Base-by-base conservation (phyloP, 345 rosid species). In the Acer negundo region DNA sequence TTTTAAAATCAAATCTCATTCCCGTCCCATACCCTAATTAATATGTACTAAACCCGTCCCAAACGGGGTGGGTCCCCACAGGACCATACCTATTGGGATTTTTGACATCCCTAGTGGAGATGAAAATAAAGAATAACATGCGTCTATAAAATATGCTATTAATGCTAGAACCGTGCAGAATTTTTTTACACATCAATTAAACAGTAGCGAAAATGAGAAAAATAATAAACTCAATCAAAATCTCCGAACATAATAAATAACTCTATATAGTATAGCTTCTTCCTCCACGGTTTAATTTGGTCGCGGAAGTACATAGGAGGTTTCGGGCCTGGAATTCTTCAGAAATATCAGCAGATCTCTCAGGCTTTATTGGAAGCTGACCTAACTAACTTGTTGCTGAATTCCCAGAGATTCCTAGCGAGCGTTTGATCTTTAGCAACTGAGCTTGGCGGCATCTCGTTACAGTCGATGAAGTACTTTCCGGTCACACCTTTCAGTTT, bases 401-500 rank as follows among this genome's bases (percentile, higher is more conserved):
- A 91, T 38, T 91, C 97, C 99, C 99, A 94, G 11, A 96, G 86
- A 23, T 87, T 74, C 53, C 35, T 82, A 5, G 90, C 95, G 75
- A 96, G 80, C 17, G 51, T 51, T 69, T 86, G 84, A 73, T 96
- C 89, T 73, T 75, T 87, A 9, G 97, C 98, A 46, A 78, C 72
- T 44, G 78, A 62, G 69, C 92, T 92, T 20, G 98, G 90, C n/a
- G 73, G 74, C 56, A 81, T 44, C 79, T 91, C 93, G 23, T 96
- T 96, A 82, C 97, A 96, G 66, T 96, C 98, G 13, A 76, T 82
- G 80, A 80, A 94, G 87, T 96, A 96, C 42, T 91, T 92, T 56
- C 97, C 95, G 0, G 82, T 89, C 12, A 87, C 94, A 10, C 92
- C 95, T 77, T 83, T 85, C 81, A 94, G 22, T 11, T 74, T 82